Evolutionary conservation across 176 grass and related monocot genomes (phyloP), one percentile per base, ranked within the genome.

Genomic region (Oryza nivara): DNA sequence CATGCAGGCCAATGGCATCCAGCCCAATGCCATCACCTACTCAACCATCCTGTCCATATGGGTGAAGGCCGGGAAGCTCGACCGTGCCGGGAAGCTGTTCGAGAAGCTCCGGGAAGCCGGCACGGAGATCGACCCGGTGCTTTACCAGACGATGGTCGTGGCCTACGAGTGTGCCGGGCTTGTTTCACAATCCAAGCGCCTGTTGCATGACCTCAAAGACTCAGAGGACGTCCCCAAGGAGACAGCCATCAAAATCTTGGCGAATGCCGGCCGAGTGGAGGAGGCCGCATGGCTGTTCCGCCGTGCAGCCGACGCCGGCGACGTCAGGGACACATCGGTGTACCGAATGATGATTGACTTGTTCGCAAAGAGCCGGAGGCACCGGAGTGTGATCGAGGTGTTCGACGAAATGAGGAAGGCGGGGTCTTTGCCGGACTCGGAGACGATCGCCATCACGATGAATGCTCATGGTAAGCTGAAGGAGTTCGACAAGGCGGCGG

Each of bases 121-220:
- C 47, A 82, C 85, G 0, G 96, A 98, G 84, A 95, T 98, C 2
- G 96, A 98, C 30, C 96, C 91, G 0, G 96, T 98, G 73, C 85
- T 98, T 70, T 95, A 95, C 85, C 96, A 98, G 88, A 98, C 93
- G 4, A 98, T 98, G 91, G 90, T 98, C 3, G 96, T 92, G 32
- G 89, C 79, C 17, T 98, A 95, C n/a, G 91, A 98, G 81, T 90
- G 96, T 41, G 86, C 91, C 5, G 91, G 91, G 12, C 87, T 91
- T 14, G 96, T 95, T 1, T 82, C 85, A 0, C 65, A 95, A 40
- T 85, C 93, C 30, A 98, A 88, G 83, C 87, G 91, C 16, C 78
- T 95, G 85, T 60, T 95, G 81, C 96, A 87, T 22, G 93, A 98
- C 40, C 89, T 95, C 46, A 87, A 90, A 67, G 80, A 93, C 46